Conservation (phyloP, 257 asterid species). For the Cynanchum wilfordii region DNA sequence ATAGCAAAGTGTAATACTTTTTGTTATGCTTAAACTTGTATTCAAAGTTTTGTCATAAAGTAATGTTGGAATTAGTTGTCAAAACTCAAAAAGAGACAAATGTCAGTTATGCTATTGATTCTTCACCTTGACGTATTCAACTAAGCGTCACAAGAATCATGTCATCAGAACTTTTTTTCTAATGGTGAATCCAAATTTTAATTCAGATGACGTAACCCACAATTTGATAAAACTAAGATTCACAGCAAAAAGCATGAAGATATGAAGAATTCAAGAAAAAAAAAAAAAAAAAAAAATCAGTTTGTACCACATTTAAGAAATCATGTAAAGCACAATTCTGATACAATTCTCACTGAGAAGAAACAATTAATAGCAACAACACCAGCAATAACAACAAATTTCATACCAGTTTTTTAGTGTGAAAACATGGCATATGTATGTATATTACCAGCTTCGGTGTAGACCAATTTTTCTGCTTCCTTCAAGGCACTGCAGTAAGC, state of each 20-base stretch:
- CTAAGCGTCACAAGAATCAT: background rate
- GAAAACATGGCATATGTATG: conserved; percentile 1
- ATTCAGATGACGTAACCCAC: background rate
- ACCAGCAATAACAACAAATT: background rate
- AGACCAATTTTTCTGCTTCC: background rate
- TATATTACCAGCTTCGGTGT: conserved; percentile 13
- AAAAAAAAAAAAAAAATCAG: background rate
- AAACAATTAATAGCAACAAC: background rate
- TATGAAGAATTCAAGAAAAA: background rate
- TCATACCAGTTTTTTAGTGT: conserved; percentile 6
- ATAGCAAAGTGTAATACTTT: too few relatives aligned
- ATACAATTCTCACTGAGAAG: background rate
- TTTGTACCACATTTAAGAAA: background rate
- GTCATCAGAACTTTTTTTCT: background rate
- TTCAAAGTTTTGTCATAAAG: too few relatives aligned
- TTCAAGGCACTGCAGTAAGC: conserved; percentile 54
- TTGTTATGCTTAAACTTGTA: background rate
- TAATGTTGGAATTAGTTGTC: background rate
- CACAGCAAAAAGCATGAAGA: background rate
- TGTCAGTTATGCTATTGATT: too few relatives aligned
- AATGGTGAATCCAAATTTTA: background rate
- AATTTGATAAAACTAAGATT: background rate
- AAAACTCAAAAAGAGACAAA: too few relatives aligned
- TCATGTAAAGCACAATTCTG: background rate
- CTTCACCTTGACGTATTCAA: background rate